phyloP scores from a whole-genome alignment of 1,139 yeast genomes.

The Eremothecium gossypii region DNA sequence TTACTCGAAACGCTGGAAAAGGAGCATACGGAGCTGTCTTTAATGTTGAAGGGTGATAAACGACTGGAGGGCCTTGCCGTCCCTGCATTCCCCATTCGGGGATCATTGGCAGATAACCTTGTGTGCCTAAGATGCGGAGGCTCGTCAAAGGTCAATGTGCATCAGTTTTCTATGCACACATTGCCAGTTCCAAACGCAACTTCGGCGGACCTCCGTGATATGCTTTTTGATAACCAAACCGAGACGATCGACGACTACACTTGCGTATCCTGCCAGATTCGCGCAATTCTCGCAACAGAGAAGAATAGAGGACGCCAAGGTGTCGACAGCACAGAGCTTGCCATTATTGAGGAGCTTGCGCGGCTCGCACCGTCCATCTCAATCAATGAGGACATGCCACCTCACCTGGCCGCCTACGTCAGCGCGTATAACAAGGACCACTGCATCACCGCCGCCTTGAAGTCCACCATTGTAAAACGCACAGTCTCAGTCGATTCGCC shows the following conservation, averaged over 20 bases:
- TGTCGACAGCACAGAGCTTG: constrained; percentile 5
- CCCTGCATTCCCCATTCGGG: constrained; percentile 69
- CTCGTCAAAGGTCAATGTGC: constrained; percentile 49
- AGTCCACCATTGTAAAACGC: constrained; percentile 59
- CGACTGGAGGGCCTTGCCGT: constrained; percentile 15
- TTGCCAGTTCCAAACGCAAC: constrained; percentile 60
- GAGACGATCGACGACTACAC: constrained; percentile 77
- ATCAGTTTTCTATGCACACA: constrained; percentile 65
- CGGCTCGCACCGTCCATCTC: constrained; percentile 33
- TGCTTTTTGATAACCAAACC: constrained; percentile 49
- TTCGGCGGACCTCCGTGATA: constrained; percentile 40
- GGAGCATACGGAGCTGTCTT: constrained; percentile 41
- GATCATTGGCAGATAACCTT: constrained; percentile 56
- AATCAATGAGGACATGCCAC: constrained; percentile 54
- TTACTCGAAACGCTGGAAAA: constrained; percentile 68
- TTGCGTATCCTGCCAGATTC: constrained; percentile 60
- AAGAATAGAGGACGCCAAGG: constrained; percentile 7
- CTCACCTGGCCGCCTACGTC: constrained; percentile 38
- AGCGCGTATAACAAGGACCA: constrained; percentile 35
- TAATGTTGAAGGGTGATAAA: constrained; percentile 27
- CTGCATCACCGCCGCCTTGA: constrained; percentile 40
- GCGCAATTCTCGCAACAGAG: constrained; percentile 35
- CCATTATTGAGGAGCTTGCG: constrained; percentile 24
- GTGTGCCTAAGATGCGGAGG: constrained; percentile 60
- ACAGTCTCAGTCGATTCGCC: constrained; percentile 61